phyloP scores from a whole-genome alignment of 306 rosid genomes.

The Morella rubra region DNA sequence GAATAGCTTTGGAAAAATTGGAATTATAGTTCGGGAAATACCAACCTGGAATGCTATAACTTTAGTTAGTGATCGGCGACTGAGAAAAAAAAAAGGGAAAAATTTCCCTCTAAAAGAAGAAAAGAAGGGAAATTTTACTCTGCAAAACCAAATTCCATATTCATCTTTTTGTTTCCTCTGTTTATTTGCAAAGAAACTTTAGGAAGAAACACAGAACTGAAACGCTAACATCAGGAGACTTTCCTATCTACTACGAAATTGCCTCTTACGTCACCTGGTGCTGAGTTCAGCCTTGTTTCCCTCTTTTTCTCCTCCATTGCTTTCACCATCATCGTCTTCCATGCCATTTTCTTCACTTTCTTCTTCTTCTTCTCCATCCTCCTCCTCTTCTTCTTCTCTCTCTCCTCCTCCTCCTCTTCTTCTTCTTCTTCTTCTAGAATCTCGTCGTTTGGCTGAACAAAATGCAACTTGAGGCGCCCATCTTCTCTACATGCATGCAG shows the following conservation, averaged over 20 bases:
- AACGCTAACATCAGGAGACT: not conserved
- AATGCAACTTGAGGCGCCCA: constrained; percentile 69
- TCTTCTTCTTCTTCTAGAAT: constrained; percentile 32
- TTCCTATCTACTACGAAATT: not conserved
- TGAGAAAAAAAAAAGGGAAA: not conserved
- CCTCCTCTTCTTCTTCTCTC: constrained; percentile 14
- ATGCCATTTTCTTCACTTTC: constrained; percentile 20
- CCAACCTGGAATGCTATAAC: too few relatives aligned
- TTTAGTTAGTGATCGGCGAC: not conserved
- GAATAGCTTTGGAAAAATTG: too few relatives aligned
- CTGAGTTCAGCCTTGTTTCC: not conserved
- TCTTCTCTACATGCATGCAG: constrained; percentile 79
- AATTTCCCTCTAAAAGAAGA: too few relatives aligned
- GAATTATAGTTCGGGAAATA: too few relatives aligned
- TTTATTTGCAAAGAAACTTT: not conserved
- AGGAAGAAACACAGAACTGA: not conserved
- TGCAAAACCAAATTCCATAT: not conserved
- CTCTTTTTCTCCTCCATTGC: constrained; percentile 1
- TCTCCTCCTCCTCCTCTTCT: constrained; percentile 10
- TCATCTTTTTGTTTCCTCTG: not conserved
- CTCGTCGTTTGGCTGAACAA: constrained; percentile 52
- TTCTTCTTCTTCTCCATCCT: constrained; percentile 19
- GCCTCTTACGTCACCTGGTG: not conserved
- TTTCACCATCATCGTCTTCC: not conserved
- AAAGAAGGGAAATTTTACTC: not conserved